Conservation (phyloP, 805 yeast genomes). For the Alloascoidea africana region DNA sequence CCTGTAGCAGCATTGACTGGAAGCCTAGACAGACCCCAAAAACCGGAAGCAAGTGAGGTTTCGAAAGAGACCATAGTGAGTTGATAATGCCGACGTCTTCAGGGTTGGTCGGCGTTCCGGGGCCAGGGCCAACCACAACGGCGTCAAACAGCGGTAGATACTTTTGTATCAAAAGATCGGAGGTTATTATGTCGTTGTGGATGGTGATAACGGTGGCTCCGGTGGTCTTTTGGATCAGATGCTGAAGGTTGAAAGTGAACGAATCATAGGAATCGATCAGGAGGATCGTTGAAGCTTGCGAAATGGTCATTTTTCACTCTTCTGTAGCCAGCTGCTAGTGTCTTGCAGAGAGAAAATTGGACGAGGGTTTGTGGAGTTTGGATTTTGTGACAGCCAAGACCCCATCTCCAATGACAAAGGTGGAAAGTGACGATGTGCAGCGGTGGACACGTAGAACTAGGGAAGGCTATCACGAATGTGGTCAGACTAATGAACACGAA, state of each 20-base stretch:
- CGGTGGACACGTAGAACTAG: too few relatives aligned
- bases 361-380: too few relatives aligned
- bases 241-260: conserved; percentile 69
- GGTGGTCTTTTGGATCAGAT: conserved; percentile 40
- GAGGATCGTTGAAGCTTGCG: conserved; percentile 33
- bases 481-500: too few relatives aligned
- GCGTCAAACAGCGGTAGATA: conserved; percentile 48
- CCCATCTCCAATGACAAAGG: too few relatives aligned
- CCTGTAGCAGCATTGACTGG: conserved; percentile 57
- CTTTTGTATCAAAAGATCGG: conserved; percentile 14
- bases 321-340: too few relatives aligned
- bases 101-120: conserved; percentile 65
- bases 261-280: conserved; percentile 92
- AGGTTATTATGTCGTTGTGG: conserved; percentile 41
- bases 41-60: conserved; percentile 37
- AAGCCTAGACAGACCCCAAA: conserved; percentile 91
- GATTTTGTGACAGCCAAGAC: too few relatives aligned
- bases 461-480: too few relatives aligned
- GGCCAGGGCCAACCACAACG: conserved; percentile 91
- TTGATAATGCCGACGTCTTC: conserved; percentile 64
- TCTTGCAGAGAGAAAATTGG: too few relatives aligned
- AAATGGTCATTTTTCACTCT: too few relatives aligned
- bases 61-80: conserved; percentile 27
- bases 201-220: conserved; percentile 35
- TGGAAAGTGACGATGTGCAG: too few relatives aligned